These are phyloP conservation scores for Phytophthora fragariaefolia DNA, from an alignment of 352 stramenopile genomes.

Conservation along the genomic window DNA sequence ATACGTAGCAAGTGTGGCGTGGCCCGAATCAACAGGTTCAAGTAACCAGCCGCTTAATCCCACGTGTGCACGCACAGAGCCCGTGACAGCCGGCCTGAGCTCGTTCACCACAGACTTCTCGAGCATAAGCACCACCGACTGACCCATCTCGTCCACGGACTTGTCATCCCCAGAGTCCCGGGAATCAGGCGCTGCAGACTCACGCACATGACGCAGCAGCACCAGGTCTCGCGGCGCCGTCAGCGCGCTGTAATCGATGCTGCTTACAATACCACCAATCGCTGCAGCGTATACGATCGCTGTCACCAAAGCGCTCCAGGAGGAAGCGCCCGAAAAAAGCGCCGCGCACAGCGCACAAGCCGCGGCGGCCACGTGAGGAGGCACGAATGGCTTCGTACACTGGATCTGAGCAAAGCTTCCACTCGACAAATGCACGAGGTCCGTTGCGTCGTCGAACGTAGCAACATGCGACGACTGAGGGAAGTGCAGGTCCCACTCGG, in stretches of 20 bases:
- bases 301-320: constrained; percentile 55
- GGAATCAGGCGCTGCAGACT: constrained; percentile 58
- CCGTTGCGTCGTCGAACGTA: constrained; percentile 77
- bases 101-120: constrained; percentile 86
- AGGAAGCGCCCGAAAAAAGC: constrained; percentile 43
- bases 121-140: constrained; percentile 74
- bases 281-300: constrained; percentile 62
- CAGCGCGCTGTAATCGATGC: constrained; percentile 58
- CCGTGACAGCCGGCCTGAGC: constrained; percentile 53
- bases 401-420: constrained; percentile 50
- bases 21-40: constrained; percentile 65
- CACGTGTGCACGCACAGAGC: constrained; percentile 64
- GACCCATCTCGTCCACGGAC: constrained; percentile 53
- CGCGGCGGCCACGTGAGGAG: constrained; percentile 54
- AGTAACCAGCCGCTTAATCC: constrained; percentile 78
- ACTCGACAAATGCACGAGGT: constrained; percentile 73
- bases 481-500: constrained; percentile 86
- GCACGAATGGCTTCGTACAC: constrained; percentile 55
- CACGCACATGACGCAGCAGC: constrained; percentile 76
- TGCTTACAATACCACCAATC: constrained; percentile 51
- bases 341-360: constrained; percentile 50
- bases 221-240: constrained; percentile 70
- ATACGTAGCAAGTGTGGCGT: constrained; percentile 69
- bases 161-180: constrained; percentile 41
- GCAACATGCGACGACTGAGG: constrained; percentile 65